Percentiles rank a stretch among this genome's conserved stretches.
Evolutionary conservation across 768 basidiomycete genomes (phyloP).

Genomic region (Tulasnella calospora): DNA sequence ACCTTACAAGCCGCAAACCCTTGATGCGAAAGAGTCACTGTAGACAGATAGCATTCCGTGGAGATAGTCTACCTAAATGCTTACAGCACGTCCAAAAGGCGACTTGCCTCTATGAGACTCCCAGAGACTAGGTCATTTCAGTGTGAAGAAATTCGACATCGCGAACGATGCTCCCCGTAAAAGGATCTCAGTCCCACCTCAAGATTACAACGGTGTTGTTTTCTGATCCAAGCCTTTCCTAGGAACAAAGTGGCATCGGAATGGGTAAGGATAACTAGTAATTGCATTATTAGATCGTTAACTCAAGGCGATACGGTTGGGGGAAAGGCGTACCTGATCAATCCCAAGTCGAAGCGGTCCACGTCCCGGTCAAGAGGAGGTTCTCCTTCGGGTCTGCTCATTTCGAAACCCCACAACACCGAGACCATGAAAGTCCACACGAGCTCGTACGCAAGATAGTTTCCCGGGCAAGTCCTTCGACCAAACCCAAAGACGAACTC

Average conservation of each 20-base stretch:
- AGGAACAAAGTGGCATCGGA: not conserved
- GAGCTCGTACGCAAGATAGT: not conserved
- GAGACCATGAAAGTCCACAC: not conserved
- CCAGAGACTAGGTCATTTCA: too few relatives aligned
- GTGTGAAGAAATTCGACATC: too few relatives aligned
- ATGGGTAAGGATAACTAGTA: not conserved
- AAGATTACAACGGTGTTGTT: too few relatives aligned
- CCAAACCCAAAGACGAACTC: conserved; percentile 2
- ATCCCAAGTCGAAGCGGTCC: not conserved
- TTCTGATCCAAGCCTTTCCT: not conserved
- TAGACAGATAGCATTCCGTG: too few relatives aligned
- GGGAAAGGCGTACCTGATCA: not conserved
- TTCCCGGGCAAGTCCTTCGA: not conserved
- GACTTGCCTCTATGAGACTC: too few relatives aligned
- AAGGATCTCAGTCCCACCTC: too few relatives aligned
- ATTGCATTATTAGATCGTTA: not conserved
- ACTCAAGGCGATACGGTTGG: not conserved
- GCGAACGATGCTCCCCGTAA: too few relatives aligned
- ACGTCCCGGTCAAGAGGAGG: not conserved
- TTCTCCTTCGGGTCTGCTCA: not conserved
- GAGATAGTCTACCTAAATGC: too few relatives aligned
- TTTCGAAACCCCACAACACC: not conserved
- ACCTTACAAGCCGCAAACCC: too few relatives aligned
- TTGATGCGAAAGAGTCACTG: too few relatives aligned
- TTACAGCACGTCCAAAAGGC: too few relatives aligned